Conservation (phyloP, 495 filamentous ascomycete species). For the Alectoria sarmentosa region DNA sequence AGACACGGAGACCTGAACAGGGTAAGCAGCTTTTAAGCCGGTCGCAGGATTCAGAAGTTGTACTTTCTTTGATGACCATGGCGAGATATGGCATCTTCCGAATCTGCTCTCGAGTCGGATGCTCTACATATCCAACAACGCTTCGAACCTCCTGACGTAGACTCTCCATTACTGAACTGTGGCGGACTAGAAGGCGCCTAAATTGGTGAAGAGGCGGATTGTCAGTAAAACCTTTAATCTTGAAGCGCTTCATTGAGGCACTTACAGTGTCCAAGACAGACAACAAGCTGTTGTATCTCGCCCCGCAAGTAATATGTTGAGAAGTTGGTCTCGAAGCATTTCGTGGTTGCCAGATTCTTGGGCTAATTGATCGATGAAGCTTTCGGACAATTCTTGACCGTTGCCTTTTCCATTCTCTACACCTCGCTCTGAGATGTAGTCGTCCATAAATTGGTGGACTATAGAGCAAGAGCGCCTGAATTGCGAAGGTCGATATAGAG, state of each 20-base stretch:
- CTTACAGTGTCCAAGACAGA: conserved; percentile 35
- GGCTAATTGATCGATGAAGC: conserved; percentile 29
- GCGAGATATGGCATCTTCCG: conserved; percentile 36
- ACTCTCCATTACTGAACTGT: conserved; percentile 24
- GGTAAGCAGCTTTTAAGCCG: neutral
- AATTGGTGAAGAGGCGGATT: neutral
- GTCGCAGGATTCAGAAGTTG: conserved; percentile 7
- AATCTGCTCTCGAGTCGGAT: conserved; percentile 33
- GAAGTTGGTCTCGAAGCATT: conserved; percentile 47
- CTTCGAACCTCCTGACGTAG: conserved; percentile 29
- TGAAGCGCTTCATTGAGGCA: neutral
- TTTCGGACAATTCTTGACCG: conserved; percentile 11
- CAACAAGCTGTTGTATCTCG: conserved; percentile 54
- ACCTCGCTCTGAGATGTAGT: conserved; percentile 30
- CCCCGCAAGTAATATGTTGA: conserved; percentile 53
- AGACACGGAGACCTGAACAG: conserved; percentile 46
- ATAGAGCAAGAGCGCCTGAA: conserved; percentile 34
- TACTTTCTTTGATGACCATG: conserved; percentile 40
- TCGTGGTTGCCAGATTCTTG: conserved; percentile 28
- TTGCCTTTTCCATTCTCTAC: neutral
- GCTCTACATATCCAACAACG: conserved; percentile 23
- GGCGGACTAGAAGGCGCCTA: conserved; percentile 31
- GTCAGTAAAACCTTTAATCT: conserved; percentile 27
- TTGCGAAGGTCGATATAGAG: conserved; percentile 29
- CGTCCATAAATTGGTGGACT: conserved; percentile 37